These are phyloP conservation scores for Plasmodium reichenowi DNA, from an alignment of 169 alveolate species.

Conservation along the genomic window DNA sequence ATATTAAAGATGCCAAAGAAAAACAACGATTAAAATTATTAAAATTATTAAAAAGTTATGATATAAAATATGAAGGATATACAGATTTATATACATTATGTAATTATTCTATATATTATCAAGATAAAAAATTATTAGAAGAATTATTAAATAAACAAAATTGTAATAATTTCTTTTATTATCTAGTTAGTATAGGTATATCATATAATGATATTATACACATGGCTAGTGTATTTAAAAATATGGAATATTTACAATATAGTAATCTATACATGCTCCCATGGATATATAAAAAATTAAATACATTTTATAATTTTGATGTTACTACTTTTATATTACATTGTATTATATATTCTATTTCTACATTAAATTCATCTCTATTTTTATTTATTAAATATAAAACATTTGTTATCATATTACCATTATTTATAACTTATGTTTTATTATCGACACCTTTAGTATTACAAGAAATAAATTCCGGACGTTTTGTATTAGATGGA, in stretches of 20 bases:
- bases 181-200: slow-evolving; percentile 44
- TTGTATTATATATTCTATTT: slow-evolving; percentile 38
- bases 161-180: slow-evolving; percentile 37
- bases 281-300: slow-evolving; percentile 62
- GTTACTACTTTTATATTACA: slow-evolving; percentile 28
- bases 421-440: slow-evolving; percentile 37
- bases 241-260: slow-evolving; percentile 34
- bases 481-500: slow-evolving; percentile 55
- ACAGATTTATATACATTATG: slow-evolving; percentile 34
- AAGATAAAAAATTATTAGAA: not conserved
- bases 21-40: slow-evolving; percentile 46
- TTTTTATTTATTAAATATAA: slow-evolving; percentile 37
- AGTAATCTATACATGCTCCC: slow-evolving; percentile 61
- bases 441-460: slow-evolving; percentile 33
- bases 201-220: slow-evolving; percentile 58
- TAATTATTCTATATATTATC: slow-evolving; percentile 51
- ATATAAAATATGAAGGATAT: slow-evolving; percentile 41
- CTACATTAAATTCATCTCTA: slow-evolving; percentile 40
- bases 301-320: slow-evolving; percentile 34
- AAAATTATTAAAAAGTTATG: slow-evolving; percentile 43
- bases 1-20: slow-evolving; percentile 23
- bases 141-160: slow-evolving; percentile 1
- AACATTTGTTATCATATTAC: slow-evolving; percentile 45
- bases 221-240: slow-evolving; percentile 56
- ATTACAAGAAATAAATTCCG: slow-evolving; percentile 66